Evolutionary conservation across 192 early-diverging fungal genomes (phyloP), one percentile per base, ranked within the genome.

Genomic region (Chytriomyces hyalinus): DNA sequence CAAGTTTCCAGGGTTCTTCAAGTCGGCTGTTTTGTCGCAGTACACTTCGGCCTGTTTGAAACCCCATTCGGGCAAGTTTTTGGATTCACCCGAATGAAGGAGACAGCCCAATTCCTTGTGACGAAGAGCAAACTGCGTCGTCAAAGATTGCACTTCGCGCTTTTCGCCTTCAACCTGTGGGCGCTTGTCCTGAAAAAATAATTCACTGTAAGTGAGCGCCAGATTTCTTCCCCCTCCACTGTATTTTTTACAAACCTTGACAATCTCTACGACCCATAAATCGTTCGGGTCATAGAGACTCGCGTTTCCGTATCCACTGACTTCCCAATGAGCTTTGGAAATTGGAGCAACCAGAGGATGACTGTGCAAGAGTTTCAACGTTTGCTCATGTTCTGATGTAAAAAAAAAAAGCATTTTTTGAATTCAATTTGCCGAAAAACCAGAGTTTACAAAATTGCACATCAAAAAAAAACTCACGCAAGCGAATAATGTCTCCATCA

Each of bases 11-110:
- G 15, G 46, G 65, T 78, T 78, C 6, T 49, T 62, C 24, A 63
- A n/a, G 26, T 89, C 84, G 53, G 89, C 89, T 17, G 86, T 84
- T 71, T 90, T 89, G 70, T 98, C 93, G 84, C 97, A 99, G 9
- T 87, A 87, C 8, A 97, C 93, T 79, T 98, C 98, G 15, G 90
- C 86, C 86, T 99, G 98, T 75, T 88, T 91, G 88, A 94, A 98
- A 22, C 96, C 98, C 98, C 98, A 99, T 81, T 97, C 88, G 17
- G 98, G 98, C 50, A 98, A 87, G 59, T 84, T 84, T 17, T 87
- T 87, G 50, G 91, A 90, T 47, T 91, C 84, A 9, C 57, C 62
- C 2, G 94, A 88, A 6, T 92, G 86, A 68, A 99, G 85, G 15
- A 92, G 82, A 77, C 98, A 99, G 49, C 90, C 91, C 22, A 91